phyloP scores from a whole-genome alignment of 2,329 filamentous ascomycete genomes.

The Coniochaeta prunicola region DNA sequence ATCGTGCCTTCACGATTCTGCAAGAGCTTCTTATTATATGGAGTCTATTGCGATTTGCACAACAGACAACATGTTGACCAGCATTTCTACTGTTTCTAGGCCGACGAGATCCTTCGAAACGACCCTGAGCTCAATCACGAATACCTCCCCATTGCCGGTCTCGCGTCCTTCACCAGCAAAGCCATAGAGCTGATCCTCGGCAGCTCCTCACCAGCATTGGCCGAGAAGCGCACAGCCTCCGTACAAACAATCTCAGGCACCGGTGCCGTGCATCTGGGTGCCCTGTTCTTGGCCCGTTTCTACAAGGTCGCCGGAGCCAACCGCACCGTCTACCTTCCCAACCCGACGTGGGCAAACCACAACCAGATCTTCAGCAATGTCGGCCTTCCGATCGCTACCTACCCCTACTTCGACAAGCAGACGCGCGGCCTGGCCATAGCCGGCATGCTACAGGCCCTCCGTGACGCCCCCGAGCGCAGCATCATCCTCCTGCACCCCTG shows the following conservation, averaged over 20 bases:
- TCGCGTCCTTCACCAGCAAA: conserved; percentile 77
- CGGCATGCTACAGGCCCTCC: conserved; percentile 70
- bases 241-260: conserved; percentile 97
- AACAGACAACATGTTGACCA: conserved; percentile 12
- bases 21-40: too few relatives aligned
- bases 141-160: conserved; percentile 92
- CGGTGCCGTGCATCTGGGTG: conserved; percentile 87
- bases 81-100: conserved; percentile 43
- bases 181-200: conserved; percentile 89
- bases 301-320: conserved; percentile 65
- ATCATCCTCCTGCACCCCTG: conserved; percentile 91
- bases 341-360: conserved; percentile 98
- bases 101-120: conserved; percentile 79
- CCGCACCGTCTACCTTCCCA: conserved; percentile 80
- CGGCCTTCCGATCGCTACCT: conserved; percentile 66
- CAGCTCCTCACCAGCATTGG: conserved; percentile 68
- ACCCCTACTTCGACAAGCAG: conserved; percentile 88
- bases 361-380: conserved; percentile 97
- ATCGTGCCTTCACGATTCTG: too few relatives aligned
- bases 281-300: conserved; percentile 90
- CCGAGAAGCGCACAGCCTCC: conserved; percentile 73
- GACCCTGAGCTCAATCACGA: conserved; percentile 94
- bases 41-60: too few relatives aligned
- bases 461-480: conserved; percentile 66
- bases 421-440: conserved; percentile 90